Conservation (phyloP, 2,329 filamentous ascomycete genomes). For the Fusarium sp. region DNA sequence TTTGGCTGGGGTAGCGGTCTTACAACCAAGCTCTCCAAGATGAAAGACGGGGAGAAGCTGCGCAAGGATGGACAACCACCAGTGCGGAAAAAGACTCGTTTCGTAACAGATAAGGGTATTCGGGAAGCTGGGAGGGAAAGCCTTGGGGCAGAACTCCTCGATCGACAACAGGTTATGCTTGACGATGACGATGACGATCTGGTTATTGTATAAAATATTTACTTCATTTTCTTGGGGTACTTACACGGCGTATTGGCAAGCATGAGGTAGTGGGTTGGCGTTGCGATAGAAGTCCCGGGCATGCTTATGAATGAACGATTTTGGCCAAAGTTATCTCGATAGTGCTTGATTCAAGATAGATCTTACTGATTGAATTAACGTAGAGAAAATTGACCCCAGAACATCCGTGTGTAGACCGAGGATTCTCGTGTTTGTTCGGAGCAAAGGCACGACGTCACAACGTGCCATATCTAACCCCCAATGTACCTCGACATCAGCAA, state of each 20-base stretch:
- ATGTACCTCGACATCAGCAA: slow-evolving; percentile 2
- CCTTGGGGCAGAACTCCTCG: slow-evolving; percentile 65
- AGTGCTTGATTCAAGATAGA: slow-evolving; percentile 35
- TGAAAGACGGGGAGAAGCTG: slow-evolving; percentile 71
- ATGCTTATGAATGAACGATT: slow-evolving; percentile 47
- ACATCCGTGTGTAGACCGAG: background rate
- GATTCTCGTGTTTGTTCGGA: background rate
- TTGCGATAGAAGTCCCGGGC: slow-evolving; percentile 35
- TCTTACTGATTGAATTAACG: slow-evolving; percentile 22
- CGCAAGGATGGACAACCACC: slow-evolving; percentile 55
- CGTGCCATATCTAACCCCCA: slow-evolving; percentile 3
- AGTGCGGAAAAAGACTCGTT: slow-evolving; percentile 80
- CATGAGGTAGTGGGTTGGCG: slow-evolving; percentile 35
- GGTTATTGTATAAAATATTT: slow-evolving; percentile 57
- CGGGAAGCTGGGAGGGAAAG: slow-evolving; percentile 82
- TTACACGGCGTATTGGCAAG: slow-evolving; percentile 37
- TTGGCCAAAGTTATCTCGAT: slow-evolving; percentile 36
- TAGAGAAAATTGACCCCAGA: background rate
- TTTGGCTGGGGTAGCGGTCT: slow-evolving; percentile 71
- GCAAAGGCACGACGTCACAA: slow-evolving; percentile 19
- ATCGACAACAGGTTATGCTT: slow-evolving; percentile 53
- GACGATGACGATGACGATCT: slow-evolving; percentile 66
- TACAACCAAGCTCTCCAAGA: slow-evolving; percentile 67
- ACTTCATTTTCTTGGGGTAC: slow-evolving; percentile 26
- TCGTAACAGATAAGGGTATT: slow-evolving; percentile 82